Percentiles rank a stretch among this genome's conserved stretches.
Conservation (phyloP, 2,329 filamentous ascomycete species). For the Penicillium sp. region DNA sequence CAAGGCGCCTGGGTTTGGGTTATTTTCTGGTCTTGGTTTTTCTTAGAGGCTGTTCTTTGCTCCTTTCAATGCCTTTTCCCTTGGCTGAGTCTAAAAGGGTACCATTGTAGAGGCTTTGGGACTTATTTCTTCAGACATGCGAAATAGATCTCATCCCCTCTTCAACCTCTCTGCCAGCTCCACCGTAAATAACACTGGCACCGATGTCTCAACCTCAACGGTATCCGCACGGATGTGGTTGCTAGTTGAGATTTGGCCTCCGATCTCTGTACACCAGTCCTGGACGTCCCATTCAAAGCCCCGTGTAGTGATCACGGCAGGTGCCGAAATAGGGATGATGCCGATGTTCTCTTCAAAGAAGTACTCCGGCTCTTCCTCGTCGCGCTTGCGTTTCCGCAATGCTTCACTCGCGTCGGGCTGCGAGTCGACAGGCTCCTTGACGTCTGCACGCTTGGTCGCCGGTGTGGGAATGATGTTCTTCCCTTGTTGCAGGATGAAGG, state of each 20-base stretch:
- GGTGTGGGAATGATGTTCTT: constrained; percentile 64
- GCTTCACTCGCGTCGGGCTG: neutral
- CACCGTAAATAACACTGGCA: constrained; percentile 68
- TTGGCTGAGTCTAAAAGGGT: constrained; percentile 9
- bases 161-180: constrained; percentile 50
- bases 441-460: constrained; percentile 27
- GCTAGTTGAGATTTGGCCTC: constrained; percentile 69
- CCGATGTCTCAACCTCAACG: constrained; percentile 59
- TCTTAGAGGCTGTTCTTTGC: constrained; percentile 1
- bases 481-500: constrained; percentile 69
- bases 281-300: constrained; percentile 89
- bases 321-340: constrained; percentile 76
- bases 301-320: constrained; percentile 68
- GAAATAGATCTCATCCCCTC: neutral
- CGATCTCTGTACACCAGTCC: constrained; percentile 73
- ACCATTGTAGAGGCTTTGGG: constrained; percentile 10
- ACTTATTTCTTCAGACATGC: neutral
- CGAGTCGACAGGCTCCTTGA: neutral
- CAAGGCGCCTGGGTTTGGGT: constrained; percentile 18
- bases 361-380: constrained; percentile 24
- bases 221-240: constrained; percentile 63
- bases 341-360: constrained; percentile 73
- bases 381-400: constrained; percentile 8
- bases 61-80: constrained; percentile 5
- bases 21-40: constrained; percentile 10